Base-by-base conservation (phyloP, 371 early-diverging fungal species). In the Rhizopus sp. region DNA sequence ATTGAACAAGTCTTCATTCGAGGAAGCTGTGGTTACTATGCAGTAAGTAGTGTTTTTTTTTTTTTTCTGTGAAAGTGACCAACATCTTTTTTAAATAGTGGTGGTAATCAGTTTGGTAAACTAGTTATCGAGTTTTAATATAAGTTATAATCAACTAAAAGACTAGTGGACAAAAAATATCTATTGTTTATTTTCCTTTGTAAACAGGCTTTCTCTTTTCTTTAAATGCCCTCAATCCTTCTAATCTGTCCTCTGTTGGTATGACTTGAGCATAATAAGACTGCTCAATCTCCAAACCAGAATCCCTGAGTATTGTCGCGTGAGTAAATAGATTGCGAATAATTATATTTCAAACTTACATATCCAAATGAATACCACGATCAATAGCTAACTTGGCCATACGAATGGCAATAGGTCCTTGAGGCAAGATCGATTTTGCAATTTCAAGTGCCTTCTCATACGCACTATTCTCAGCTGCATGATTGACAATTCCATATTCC, bases 181-280 rank as follows among this genome's bases (percentile, higher is more conserved):
- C 13, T 29, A 2, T 7, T 7, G 5, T 58, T 30, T 58, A 48
- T 34, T 53, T 68, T 86, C 97, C 97, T 60, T 88, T 92, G 83
- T 93, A 98, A 5, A 89, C 77, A 35, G 70, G 66, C 51, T 63
- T 66, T 63, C 66, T 62, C 55, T 66, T 81, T 59, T 77, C 80
- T 54, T 73, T 77, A 54, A 86, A 83, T 3, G 86, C 78, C 38
- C 52, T 29, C 48, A 86, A 61, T 61, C 96, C 98, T 75, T 98
- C 98, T 57, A 96, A 60, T 45, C 97, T 79, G 76, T 98, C 98
- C 64, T 96, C 85, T 1, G 98, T 96, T 1, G 92, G 95, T 60
- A 98, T 90, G 13, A 97, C 87, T 60, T 93, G 92, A 1, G 91
- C 93, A 68, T 98, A 98, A 71, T 95, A 97, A n/a, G 88, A 78